Evolutionary conservation across 352 stramenopile species (phyloP).

Genomic region (Phytophthora ohioensis): DNA sequence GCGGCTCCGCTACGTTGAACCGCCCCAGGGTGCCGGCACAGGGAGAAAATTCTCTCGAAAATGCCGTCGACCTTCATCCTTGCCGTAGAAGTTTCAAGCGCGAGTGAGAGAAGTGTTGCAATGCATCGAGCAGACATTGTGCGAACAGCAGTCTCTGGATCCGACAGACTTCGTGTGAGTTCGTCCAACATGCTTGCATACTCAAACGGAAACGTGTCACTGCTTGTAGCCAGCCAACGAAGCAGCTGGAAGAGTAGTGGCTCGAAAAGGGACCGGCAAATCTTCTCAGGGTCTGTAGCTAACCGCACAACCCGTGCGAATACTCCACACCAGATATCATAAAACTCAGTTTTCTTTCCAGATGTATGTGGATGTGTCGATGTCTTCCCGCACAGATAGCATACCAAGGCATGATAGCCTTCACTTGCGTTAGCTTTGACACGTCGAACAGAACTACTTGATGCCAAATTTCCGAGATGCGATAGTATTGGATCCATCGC

Average conservation of each 20-base stretch:
- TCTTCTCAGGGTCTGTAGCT: slow-evolving; percentile 74
- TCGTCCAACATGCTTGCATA: slow-evolving; percentile 70
- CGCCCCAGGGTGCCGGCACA: slow-evolving; percentile 71
- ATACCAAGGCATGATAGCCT: slow-evolving; percentile 73
- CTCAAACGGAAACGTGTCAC: slow-evolving; percentile 72
- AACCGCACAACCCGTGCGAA: slow-evolving; percentile 66
- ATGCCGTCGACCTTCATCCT: slow-evolving; percentile 52
- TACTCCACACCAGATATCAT: slow-evolving; percentile 58
- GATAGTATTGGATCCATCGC: slow-evolving; percentile 58
- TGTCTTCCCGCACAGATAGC: slow-evolving; percentile 78
- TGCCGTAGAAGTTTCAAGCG: slow-evolving; percentile 45
- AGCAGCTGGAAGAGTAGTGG: slow-evolving; percentile 79
- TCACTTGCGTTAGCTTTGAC: slow-evolving; percentile 74
- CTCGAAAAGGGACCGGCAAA: slow-evolving; percentile 76
- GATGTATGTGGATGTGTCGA: slow-evolving; percentile 65
- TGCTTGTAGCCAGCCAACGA: slow-evolving; percentile 70
- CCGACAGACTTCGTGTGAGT: slow-evolving; percentile 60
- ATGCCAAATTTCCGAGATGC: slow-evolving; percentile 61
- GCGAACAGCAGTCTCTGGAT: slow-evolving; percentile 60
- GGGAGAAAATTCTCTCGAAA: slow-evolving; percentile 77
- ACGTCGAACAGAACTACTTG: slow-evolving; percentile 58
- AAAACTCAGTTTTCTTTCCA: slow-evolving; percentile 72
- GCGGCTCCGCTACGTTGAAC: slow-evolving; percentile 72
- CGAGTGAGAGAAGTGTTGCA: slow-evolving; percentile 55
- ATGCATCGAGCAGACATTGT: slow-evolving; percentile 73